These are phyloP conservation scores for Nephromyces sp. DNA, from an alignment of 169 alveolate species.

Conservation along the genomic window DNA sequence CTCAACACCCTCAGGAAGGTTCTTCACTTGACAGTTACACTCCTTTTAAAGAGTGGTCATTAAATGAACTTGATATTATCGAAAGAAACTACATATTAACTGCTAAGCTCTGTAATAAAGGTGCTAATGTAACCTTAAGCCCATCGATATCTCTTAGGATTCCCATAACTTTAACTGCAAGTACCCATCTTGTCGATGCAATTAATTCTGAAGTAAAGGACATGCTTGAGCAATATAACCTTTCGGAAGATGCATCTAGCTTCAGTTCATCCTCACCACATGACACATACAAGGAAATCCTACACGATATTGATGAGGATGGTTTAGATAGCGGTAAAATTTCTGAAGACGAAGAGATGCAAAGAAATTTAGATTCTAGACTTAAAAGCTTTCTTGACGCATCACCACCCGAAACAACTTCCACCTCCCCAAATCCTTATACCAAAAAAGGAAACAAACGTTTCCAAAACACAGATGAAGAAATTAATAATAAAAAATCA, in stretches of 20 bases:
- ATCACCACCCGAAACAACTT: neutral
- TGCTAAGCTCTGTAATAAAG: neutral
- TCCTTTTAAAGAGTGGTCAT: neutral
- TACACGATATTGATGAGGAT: neutral
- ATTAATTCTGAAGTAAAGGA: neutral
- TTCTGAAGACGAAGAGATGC: neutral
- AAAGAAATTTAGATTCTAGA: neutral
- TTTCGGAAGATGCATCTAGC: neutral
- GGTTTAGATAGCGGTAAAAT: too few relatives aligned
- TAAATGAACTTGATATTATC: neutral
- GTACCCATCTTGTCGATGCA: neutral
- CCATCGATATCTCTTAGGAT: neutral
- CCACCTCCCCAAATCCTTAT: too few relatives aligned
- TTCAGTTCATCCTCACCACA: neutral
- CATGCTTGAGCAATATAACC: too few relatives aligned
- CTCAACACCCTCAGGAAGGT: too few relatives aligned
- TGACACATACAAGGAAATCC: neutral
- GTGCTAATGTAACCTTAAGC: neutral
- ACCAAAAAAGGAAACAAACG: neutral
- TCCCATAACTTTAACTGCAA: neutral
- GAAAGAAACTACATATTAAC: neutral
- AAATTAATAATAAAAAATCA: neutral
- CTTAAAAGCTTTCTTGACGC: neutral
- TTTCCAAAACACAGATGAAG: neutral
- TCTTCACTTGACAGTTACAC: too few relatives aligned